Percentiles rank a stretch among this genome's conserved stretches.
Conservation (phyloP, 768 basidiomycete genomes). For the Tulasnella sp. region DNA sequence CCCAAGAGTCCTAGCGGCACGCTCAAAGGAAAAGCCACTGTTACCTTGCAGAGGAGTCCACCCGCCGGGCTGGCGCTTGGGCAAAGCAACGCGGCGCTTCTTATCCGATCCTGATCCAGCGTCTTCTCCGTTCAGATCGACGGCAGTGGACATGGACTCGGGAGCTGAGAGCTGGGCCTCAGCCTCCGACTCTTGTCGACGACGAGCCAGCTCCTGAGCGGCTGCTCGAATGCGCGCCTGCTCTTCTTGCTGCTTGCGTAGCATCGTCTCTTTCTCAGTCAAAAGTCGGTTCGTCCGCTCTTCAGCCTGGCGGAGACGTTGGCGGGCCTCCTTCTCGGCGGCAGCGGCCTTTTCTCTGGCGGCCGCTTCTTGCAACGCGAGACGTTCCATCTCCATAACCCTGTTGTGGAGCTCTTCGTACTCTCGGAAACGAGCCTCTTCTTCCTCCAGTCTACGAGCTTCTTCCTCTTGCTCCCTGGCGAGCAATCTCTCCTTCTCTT, state of each 20-base stretch:
- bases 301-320: conserved; percentile 3
- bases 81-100: not conserved
- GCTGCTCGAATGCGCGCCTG: not conserved
- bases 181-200: not conserved
- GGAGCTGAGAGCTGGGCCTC: not conserved
- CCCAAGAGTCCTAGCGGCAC: not conserved
- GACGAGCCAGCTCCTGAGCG: not conserved
- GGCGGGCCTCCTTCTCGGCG: conserved; percentile 3
- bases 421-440: not conserved
- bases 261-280: not conserved
- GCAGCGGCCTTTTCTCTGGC: not conserved
- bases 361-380: not conserved
- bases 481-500: not conserved
- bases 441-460: not conserved
- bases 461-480: not conserved
- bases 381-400: conserved; percentile 2
- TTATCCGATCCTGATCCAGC: not conserved
- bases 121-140: not conserved
- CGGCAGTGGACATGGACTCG: not conserved
- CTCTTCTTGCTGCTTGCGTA: not conserved
- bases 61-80: not conserved
- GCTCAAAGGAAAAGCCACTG: conserved; percentile 5
- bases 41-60: conserved; percentile 6
- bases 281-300: not conserved
- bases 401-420: not conserved